A percentile compares a stretch with the other conserved stretches of the same genome.
phyloP scores from a whole-genome alignment of 345 rosid species.

The Microcos paniculata region DNA sequence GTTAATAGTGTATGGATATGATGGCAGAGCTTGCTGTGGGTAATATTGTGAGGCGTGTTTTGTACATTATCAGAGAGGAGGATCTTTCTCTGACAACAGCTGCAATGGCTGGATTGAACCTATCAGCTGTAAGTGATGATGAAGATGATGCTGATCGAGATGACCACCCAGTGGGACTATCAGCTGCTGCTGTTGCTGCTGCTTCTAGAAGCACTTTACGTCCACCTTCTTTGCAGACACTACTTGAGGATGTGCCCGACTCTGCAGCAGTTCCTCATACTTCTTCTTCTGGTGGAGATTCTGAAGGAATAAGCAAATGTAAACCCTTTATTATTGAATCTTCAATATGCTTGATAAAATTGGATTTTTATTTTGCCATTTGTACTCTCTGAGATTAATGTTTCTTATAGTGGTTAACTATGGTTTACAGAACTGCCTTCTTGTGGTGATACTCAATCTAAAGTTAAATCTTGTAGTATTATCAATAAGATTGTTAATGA shows the following conservation, averaged over 20 bases:
- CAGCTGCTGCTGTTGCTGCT: slow-evolving; percentile 94
- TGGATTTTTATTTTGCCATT: neutral
- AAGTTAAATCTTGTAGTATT: neutral
- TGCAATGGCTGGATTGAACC: slow-evolving; percentile 73
- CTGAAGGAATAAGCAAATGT: slow-evolving; percentile 98
- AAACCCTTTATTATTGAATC: slow-evolving; percentile 9
- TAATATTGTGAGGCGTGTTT: slow-evolving; percentile 88
- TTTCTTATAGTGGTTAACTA: neutral
- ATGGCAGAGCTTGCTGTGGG: slow-evolving; percentile 98
- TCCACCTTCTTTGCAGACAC: slow-evolving; percentile 89
- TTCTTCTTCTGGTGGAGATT: slow-evolving; percentile 96
- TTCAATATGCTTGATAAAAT: neutral
- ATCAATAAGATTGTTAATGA: neutral
- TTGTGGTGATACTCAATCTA: neutral
- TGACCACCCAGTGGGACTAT: slow-evolving; percentile 60
- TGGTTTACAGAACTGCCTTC: neutral
- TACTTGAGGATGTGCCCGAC: slow-evolving; percentile 79
- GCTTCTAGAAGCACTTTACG: slow-evolving; percentile 89
- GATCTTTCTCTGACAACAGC: slow-evolving; percentile 77
- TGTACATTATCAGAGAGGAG: slow-evolving; percentile 95
- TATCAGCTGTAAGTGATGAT: slow-evolving; percentile 75
- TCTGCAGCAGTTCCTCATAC: slow-evolving; percentile 63
- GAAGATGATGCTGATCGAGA: slow-evolving; percentile 54
- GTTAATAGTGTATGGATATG: slow-evolving; percentile 7
- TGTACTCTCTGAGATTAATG: neutral